A percentile compares a stretch with the other conserved stretches of the same genome.
Evolutionary conservation across 495 filamentous ascomycete species (phyloP).

Genomic region (Parmelia sp.): DNA sequence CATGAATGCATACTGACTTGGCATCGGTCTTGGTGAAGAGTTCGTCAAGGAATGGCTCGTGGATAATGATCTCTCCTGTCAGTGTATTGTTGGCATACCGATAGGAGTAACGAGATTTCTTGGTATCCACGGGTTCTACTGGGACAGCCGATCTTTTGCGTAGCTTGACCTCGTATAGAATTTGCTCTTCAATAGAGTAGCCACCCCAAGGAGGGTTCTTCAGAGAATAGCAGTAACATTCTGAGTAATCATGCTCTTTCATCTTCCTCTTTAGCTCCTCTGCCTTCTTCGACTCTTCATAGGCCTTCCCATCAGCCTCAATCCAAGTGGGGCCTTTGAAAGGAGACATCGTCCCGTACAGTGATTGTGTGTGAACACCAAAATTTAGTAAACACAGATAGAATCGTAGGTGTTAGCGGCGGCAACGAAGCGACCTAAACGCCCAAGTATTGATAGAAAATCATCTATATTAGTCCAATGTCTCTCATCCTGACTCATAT

Average conservation of each 20-base stretch:
- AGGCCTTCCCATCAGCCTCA: neutral
- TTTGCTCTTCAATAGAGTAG: neutral
- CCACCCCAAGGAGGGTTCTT: neutral
- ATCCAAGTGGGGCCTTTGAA: neutral
- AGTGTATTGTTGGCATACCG: neutral
- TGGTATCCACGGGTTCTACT: neutral
- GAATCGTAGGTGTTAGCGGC: neutral
- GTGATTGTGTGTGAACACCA: neutral
- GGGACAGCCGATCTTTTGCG: neutral
- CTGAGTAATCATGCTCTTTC: neutral
- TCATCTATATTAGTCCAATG: neutral
- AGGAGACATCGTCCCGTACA: neutral
- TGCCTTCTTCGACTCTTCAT: neutral
- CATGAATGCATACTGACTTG: neutral
- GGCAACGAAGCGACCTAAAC: neutral
- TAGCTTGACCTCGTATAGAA: neutral
- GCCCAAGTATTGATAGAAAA: neutral
- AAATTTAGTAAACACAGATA: neutral
- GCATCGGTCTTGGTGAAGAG: neutral
- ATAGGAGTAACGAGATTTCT: neutral
- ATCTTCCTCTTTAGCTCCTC: neutral
- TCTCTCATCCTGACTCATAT: neutral
- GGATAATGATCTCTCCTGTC: neutral
- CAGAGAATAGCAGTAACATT: neutral
- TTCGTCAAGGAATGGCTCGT: neutral